Evolutionary conservation across 345 rosid genomes (phyloP).

Genomic region (Linum tenue): DNA sequence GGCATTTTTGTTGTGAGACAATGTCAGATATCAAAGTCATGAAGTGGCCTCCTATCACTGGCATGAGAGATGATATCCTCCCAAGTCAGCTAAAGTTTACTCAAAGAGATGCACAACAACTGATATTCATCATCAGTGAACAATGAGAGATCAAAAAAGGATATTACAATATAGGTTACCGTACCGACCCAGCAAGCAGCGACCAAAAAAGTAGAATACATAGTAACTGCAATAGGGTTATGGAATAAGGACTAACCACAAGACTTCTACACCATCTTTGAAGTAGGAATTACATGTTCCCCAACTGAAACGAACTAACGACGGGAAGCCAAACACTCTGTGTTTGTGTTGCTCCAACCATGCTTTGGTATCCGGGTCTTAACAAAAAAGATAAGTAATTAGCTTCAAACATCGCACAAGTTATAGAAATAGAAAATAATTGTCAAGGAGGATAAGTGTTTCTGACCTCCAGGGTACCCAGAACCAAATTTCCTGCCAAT

Average conservation of each 20-base stretch:
- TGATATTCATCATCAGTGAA: too few species aligned
- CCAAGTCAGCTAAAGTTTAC: neutral
- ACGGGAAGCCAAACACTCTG: slow-evolving; percentile 79
- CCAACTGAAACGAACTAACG: slow-evolving; percentile 93
- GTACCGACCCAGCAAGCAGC: neutral
- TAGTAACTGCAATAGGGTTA: neutral
- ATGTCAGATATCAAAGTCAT: too few species aligned
- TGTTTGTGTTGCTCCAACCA: slow-evolving; percentile 74
- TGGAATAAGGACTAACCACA: slow-evolving; percentile 46
- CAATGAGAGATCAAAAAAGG: too few species aligned
- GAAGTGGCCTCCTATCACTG: too few species aligned
- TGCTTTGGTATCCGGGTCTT: slow-evolving; percentile 87
- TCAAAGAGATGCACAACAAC: neutral
- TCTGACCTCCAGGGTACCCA: slow-evolving; percentile 94
- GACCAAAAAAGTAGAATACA: neutral
- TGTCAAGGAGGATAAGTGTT: neutral
- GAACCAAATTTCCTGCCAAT: slow-evolving; percentile 74
- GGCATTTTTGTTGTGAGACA: neutral
- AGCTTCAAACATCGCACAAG: neutral
- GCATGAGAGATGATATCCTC: neutral
- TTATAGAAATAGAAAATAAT: neutral
- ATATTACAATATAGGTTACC: too few species aligned
- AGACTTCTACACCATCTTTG: slow-evolving; percentile 56
- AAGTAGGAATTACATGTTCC: slow-evolving; percentile 71
- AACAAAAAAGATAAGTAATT: neutral